Conservation (phyloP, 2,329 filamentous ascomycete genomes). For the Arthrobotrys musiformis region DNA sequence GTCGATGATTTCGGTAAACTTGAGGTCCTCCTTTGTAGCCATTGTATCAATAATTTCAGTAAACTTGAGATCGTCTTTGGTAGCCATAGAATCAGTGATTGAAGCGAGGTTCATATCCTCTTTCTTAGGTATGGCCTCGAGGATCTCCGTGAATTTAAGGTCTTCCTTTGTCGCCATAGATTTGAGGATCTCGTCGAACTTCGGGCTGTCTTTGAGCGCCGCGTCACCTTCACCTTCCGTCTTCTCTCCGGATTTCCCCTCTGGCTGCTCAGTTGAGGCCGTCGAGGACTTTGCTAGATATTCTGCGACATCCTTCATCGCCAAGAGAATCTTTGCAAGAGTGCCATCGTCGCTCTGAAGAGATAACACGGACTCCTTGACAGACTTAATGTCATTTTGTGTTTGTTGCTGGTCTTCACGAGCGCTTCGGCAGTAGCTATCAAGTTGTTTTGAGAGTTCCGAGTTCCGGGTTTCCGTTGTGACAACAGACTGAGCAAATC, state of each 20-base stretch:
- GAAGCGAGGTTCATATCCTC: constrained; percentile 69
- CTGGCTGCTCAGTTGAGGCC: constrained; percentile 66
- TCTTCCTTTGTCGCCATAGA: constrained; percentile 62
- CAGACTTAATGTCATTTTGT: constrained; percentile 43
- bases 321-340: constrained; percentile 85
- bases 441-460: constrained; percentile 45
- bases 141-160: not conserved
- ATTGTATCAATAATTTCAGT: not conserved
- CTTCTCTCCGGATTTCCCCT: not conserved
- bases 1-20: constrained; percentile 71
- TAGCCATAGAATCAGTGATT: constrained; percentile 61
- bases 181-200: constrained; percentile 71
- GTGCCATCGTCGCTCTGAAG: constrained; percentile 83
- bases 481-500: constrained; percentile 49
- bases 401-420: constrained; percentile 52
- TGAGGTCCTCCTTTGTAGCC: constrained; percentile 71
- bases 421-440: constrained; percentile 38
- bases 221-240: constrained; percentile 65
- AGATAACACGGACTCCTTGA: constrained; percentile 61
- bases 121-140: constrained; percentile 64
- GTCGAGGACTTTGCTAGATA: constrained; percentile 66
- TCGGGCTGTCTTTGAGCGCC: constrained; percentile 70
- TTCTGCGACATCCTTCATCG: constrained; percentile 80
- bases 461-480: constrained; percentile 47
- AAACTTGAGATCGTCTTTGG: constrained; percentile 50